Evolutionary conservation across 768 basidiomycete species (phyloP), one percentile per base, ranked within the genome.

Genomic region (Paxillus rubicundulus): DNA sequence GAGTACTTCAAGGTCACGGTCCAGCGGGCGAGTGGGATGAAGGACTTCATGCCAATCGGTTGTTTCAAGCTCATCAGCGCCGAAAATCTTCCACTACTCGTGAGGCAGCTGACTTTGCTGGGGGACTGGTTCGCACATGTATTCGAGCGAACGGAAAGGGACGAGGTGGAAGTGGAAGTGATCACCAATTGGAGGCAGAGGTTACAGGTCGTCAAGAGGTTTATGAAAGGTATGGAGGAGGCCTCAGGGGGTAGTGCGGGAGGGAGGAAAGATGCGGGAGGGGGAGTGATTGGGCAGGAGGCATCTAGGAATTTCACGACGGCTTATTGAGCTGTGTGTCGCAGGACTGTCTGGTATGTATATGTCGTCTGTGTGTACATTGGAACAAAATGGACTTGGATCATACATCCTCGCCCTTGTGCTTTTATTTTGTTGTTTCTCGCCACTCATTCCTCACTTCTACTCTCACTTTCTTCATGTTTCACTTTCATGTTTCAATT

Each of bases 1-100:
- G 93, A 98, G 67, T 98, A 92, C 71, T 99, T 97, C 82, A 94
- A 92, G 65, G 85, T 98, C 54, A 91, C 85, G 13, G 79, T 98
- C 16, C 97, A 98, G 70, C 81, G 87, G 16, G 92, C 89, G 2
- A 76, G 76, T 0, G 90, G 92, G 38, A 97, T 98, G 88, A 86
- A 92, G 10, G 94, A 97, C 62, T 97, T 98, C 70, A 82, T 87
- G 0, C 95, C 97, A 0, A 77, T 98, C 27, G 95, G 95, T 10
- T 83, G 86, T 61, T 96, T 93, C 78, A 98, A 98, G 75, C 79
- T 98, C 51, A 89, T 98, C 47, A 95, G 92, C 1, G 89, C 92
- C 8, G 83, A 86, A 55, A 87, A 86, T 54, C 77, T 99, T 7
- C 91, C 97, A 5, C 72, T 87, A n/a, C 77, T 96, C 45, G 84